Conservation (phyloP, 768 basidiomycete species). For the Basidioascus undulatus region DNA sequence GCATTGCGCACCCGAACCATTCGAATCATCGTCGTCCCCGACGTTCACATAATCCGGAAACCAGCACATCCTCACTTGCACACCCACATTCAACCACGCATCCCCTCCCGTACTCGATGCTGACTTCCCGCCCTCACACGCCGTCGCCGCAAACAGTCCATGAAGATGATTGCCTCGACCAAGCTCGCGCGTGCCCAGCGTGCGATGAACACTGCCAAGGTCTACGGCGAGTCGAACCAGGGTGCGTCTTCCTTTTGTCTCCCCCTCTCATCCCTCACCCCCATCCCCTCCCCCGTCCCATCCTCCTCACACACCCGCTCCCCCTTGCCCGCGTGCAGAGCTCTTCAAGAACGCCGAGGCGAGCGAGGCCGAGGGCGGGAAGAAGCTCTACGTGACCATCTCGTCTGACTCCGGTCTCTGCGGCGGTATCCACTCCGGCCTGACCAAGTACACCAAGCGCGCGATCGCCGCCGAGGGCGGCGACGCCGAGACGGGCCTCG, state of each 20-base stretch:
- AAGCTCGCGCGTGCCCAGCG: conserved; percentile 86
- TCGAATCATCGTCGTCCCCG: too few relatives aligned
- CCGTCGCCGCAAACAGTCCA: conserved; percentile 31
- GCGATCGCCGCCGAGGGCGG: conserved; percentile 30
- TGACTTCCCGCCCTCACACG: background rate
- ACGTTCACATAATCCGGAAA: too few relatives aligned
- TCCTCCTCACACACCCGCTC: background rate
- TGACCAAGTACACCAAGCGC: conserved; percentile 66
- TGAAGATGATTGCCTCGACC: conserved; percentile 99
- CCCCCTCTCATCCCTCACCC: background rate
- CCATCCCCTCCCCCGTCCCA: background rate
- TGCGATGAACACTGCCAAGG: conserved; percentile 74
- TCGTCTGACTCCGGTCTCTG: conserved; percentile 99
- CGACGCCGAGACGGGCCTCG: conserved; percentile 32
- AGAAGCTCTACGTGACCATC: conserved; percentile 73
- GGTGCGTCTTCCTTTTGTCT: conserved; percentile 28
- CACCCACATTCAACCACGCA: background rate
- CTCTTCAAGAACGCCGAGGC: conserved; percentile 63
- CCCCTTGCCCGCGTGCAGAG: conserved; percentile 27
- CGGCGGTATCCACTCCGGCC: conserved; percentile 96
- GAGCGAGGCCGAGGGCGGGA: conserved; percentile 27
- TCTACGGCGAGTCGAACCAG: conserved; percentile 75
- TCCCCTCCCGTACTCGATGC: background rate
- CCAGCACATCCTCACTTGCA: too few relatives aligned
- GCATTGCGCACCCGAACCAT: too few relatives aligned